Conservation (phyloP, 495 filamentous ascomycete species). For the Aspergillus hancockii region DNA sequence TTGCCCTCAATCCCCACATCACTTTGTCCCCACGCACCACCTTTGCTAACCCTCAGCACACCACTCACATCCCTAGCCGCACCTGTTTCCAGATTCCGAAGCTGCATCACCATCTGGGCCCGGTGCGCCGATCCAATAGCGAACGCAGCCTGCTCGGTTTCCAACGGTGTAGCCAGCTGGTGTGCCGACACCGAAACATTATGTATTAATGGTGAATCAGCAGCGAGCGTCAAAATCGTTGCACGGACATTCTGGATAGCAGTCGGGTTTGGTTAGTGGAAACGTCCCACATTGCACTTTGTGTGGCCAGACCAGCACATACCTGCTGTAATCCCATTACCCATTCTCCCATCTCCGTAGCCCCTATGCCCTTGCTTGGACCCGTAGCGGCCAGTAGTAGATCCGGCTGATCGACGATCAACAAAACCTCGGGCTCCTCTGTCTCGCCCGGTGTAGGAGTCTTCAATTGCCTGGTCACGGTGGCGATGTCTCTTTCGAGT, state of each 20-base stretch:
- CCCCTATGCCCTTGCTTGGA: slow-evolving; percentile 37
- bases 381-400: slow-evolving; percentile 50
- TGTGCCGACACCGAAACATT: slow-evolving; percentile 32
- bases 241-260: slow-evolving; percentile 49
- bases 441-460: slow-evolving; percentile 22
- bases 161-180: slow-evolving; percentile 58
- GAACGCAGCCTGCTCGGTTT: slow-evolving; percentile 66
- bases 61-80: slow-evolving; percentile 89
- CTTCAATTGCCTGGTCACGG: slow-evolving; percentile 34
- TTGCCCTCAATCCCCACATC: slow-evolving; percentile 32
- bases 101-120: slow-evolving; percentile 66
- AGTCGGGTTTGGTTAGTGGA: neutral
- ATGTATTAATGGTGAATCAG: slow-evolving; percentile 69
- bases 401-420: slow-evolving; percentile 55
- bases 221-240: slow-evolving; percentile 64
- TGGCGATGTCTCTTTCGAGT: slow-evolving; percentile 41
- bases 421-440: slow-evolving; percentile 30
- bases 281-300: neutral
- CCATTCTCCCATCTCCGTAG: slow-evolving; percentile 49
- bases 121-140: slow-evolving; percentile 70
- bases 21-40: slow-evolving; percentile 44
- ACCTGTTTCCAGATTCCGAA: slow-evolving; percentile 78
- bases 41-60: slow-evolving; percentile 73
- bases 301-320: slow-evolving; percentile 2
- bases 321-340: slow-evolving; percentile 48